These are phyloP conservation scores for Kluyveromyces sp. DNA, from an alignment of 1,139 yeast genomes.

Conservation along the genomic window DNA sequence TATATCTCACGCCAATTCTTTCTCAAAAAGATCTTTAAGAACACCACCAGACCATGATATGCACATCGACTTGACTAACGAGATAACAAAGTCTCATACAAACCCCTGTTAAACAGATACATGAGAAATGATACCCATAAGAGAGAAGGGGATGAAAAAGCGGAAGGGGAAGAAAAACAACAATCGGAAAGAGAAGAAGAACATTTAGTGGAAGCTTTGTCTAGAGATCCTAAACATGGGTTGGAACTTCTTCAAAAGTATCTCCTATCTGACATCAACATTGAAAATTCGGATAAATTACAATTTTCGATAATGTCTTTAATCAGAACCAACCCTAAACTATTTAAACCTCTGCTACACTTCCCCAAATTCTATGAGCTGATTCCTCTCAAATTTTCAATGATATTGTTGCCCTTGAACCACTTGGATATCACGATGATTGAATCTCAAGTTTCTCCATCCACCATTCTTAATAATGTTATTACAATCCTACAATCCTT, in stretches of 20 bases:
- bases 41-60: conserved; percentile 5
- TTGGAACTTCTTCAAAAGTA: conserved; percentile 12
- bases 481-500: conserved; percentile 7
- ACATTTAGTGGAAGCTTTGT: background rate
- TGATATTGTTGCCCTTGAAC: conserved; percentile 30
- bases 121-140: conserved; percentile 11
- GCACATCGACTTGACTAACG: conserved; percentile 25
- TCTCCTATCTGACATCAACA: background rate
- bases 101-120: conserved; percentile 23
- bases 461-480: conserved; percentile 4
- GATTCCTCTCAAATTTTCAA: conserved; percentile 21
- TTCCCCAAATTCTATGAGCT: conserved; percentile 21
- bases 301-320: conserved; percentile 13
- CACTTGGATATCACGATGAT: conserved; percentile 13
- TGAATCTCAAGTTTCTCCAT: conserved; percentile 15
- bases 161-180: too few relatives aligned
- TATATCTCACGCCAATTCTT: background rate
- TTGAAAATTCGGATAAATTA: conserved; percentile 9
- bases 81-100: conserved; percentile 19
- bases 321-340: conserved; percentile 18
- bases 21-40: conserved; percentile 3
- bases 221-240: conserved; percentile 8
- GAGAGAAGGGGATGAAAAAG: too few relatives aligned
- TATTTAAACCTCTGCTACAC: conserved; percentile 25
- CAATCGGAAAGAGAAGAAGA: background rate